These are phyloP conservation scores for Brassica hybrid DNA, from an alignment of 441 rosid species.

Conservation along the genomic window DNA sequence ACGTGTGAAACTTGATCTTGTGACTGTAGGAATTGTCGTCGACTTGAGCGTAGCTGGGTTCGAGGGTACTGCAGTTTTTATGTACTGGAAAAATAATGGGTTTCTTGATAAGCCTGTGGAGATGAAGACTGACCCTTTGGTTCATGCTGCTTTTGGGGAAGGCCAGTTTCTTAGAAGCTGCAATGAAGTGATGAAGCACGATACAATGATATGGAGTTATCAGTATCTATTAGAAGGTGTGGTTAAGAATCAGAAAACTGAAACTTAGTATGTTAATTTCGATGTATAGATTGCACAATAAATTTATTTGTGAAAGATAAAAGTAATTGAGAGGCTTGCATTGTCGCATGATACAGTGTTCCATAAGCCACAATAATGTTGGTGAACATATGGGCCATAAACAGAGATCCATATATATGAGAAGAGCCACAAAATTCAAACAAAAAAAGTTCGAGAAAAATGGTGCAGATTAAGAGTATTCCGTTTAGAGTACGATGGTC, in stretches of 20 bases:
- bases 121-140: constrained; percentile 66
- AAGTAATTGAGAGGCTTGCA: not conserved
- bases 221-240: constrained; percentile 46
- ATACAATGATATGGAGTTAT: not conserved
- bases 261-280: not conserved
- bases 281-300: not conserved
- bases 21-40: constrained; percentile 64
- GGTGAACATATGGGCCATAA: too few relatives aligned
- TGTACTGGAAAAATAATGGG: constrained; percentile 62
- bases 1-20: constrained; percentile 64
- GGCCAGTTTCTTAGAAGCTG: constrained; percentile 58
- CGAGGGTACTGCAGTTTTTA: constrained; percentile 49
- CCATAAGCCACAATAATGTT: too few relatives aligned
- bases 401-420: too few relatives aligned
- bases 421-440: too few relatives aligned
- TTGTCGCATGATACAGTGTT: too few relatives aligned
- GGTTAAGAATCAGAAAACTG: constrained; percentile 2
- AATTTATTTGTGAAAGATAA: constrained; percentile 6
- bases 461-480: too few relatives aligned
- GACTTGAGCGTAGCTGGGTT: constrained; percentile 55
- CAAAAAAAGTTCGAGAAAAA: too few relatives aligned
- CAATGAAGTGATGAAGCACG: constrained; percentile 45
- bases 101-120: constrained; percentile 58
- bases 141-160: constrained; percentile 68
- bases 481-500: too few relatives aligned